A percentile compares a stretch with the other conserved stretches of the same genome.
These are phyloP conservation scores for Echinosophora koreensis DNA, from an alignment of 306 rosid genomes.

Conservation along the genomic window DNA sequence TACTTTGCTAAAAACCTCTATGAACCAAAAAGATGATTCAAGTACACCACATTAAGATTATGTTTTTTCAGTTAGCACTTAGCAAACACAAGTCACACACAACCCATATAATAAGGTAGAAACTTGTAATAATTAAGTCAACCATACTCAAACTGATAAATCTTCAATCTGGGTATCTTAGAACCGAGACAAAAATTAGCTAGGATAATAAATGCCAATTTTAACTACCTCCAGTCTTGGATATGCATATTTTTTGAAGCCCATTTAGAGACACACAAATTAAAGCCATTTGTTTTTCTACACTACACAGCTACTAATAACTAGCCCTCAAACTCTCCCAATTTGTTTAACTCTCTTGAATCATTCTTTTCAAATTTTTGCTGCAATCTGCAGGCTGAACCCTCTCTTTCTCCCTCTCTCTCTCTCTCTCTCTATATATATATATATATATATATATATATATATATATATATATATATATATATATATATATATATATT, in stretches of 20 bases:
- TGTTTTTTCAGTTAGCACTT: not conserved
- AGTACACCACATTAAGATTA: slow-evolving; percentile 8
- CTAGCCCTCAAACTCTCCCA: slow-evolving; percentile 49
- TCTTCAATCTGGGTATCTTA: slow-evolving; percentile 6
- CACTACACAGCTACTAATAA: slow-evolving; percentile 31
- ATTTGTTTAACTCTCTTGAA: slow-evolving; percentile 59
- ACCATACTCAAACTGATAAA: slow-evolving; percentile 45
- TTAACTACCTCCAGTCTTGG: slow-evolving; percentile 44
- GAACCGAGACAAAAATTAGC: slow-evolving; percentile 49
- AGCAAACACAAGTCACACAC: not conserved
- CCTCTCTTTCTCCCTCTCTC: slow-evolving; percentile 42
- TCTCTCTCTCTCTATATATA: no score
- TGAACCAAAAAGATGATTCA: not conserved
- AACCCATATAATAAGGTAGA: slow-evolving; percentile 22
- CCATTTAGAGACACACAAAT: not conserved
- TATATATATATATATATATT: no score
- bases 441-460: no score
- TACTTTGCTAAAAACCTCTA: not conserved
- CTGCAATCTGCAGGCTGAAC: slow-evolving; percentile 51
- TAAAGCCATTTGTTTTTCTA: slow-evolving; percentile 33
- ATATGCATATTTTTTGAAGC: not conserved
- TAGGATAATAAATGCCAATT: slow-evolving; percentile 58
- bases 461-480: no score
- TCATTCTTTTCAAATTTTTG: slow-evolving; percentile 80
- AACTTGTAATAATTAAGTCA: slow-evolving; percentile 27